Evolutionary conservation across 345 rosid species (phyloP).

Genomic region (Garcia nutans): DNA sequence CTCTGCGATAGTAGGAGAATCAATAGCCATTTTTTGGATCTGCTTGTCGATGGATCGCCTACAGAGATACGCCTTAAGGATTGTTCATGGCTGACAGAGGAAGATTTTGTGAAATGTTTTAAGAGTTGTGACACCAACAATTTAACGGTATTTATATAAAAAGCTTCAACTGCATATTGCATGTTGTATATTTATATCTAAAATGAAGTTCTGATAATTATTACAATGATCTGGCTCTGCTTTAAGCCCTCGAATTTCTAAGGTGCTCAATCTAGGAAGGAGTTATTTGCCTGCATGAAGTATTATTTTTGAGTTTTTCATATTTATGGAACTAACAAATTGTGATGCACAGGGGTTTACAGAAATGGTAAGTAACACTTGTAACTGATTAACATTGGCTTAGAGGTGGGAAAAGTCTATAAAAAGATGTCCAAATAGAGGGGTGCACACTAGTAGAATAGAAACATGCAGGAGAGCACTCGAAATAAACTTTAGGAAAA

Average conservation of each 20-base stretch:
- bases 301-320: not conserved
- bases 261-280: not conserved
- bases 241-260: not conserved
- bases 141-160: constrained; percentile 49
- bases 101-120: constrained; percentile 54
- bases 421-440: not conserved
- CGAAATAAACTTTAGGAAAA: not conserved
- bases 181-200: not conserved
- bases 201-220: not conserved
- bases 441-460: not conserved
- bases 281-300: not conserved
- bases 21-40: constrained; percentile 47
- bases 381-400: not conserved
- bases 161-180: constrained; percentile 5
- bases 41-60: constrained; percentile 65
- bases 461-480: not conserved
- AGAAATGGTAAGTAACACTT: not conserved
- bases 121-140: constrained; percentile 56
- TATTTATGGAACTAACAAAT: not conserved
- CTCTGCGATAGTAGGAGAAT: constrained; percentile 76
- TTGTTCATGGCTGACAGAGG: constrained; percentile 90
- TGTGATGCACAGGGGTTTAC: not conserved
- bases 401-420: not conserved
- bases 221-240: not conserved
- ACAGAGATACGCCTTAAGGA: constrained; percentile 64